Conservation (phyloP, 257 asterid genomes). For the Solanum microdontum region DNA sequence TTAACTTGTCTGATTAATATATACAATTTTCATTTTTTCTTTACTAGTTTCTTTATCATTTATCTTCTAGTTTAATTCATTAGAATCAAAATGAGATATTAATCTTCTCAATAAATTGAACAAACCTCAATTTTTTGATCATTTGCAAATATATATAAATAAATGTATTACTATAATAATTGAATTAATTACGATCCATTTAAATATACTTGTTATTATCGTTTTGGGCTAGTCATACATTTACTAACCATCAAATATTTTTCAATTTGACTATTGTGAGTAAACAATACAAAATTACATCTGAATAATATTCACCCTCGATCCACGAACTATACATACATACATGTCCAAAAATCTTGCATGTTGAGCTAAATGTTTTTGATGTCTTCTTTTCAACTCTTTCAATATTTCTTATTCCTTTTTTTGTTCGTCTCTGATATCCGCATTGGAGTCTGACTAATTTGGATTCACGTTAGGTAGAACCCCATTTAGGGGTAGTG, state of each 20-base stretch:
- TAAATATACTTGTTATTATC: background rate
- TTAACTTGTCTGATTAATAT: background rate
- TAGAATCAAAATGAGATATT: background rate
- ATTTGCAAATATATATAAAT: background rate
- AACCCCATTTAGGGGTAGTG: background rate
- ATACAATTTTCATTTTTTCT: background rate
- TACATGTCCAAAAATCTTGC: background rate
- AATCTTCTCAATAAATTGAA: too few relatives aligned
- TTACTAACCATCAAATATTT: background rate
- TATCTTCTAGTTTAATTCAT: background rate
- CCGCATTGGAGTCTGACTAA: background rate
- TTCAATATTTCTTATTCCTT: background rate
- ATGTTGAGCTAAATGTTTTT: background rate
- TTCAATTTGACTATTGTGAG: background rate
- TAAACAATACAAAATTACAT: background rate
- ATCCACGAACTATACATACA: background rate
- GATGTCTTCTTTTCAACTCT: background rate
- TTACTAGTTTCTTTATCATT: too few relatives aligned
- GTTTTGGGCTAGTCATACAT: background rate
- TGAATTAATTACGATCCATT: background rate
- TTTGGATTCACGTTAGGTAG: background rate
- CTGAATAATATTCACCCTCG: background rate
- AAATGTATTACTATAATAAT: too few relatives aligned
- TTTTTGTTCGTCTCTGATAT: background rate
- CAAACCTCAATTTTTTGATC: background rate